phyloP scores from a whole-genome alignment of 2,329 filamentous ascomycete species.

The Sclerotinia glacialis region DNA sequence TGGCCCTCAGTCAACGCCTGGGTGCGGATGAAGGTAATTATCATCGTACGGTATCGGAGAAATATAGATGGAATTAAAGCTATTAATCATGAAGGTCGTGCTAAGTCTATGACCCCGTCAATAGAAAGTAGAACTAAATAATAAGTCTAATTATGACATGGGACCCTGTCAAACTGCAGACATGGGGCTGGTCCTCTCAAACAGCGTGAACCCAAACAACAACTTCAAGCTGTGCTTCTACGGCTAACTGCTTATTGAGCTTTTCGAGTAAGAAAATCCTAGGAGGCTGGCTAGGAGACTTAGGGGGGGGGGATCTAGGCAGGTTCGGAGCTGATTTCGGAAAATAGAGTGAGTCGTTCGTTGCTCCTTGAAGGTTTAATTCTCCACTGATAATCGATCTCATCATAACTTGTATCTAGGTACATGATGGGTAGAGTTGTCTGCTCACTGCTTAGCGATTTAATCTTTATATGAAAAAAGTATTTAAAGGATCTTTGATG shows the following conservation, averaged over 20 bases:
- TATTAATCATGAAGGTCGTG: constrained; percentile 8
- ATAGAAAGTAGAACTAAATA: background rate
- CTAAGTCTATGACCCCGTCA: constrained; percentile 12
- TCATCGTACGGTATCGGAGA: background rate
- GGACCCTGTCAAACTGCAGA: constrained; percentile 18
- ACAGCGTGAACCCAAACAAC: constrained; percentile 6
- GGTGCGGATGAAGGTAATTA: background rate
- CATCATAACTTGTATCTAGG: background rate
- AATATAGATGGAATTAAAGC: background rate
- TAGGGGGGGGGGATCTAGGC: too few species aligned
- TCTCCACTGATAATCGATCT: constrained; percentile 12
- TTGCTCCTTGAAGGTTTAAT: constrained; percentile 25
- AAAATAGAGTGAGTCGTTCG: constrained; percentile 24
- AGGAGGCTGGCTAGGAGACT: background rate
- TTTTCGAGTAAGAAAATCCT: background rate
- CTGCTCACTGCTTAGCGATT: background rate
- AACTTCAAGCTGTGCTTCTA: constrained; percentile 16
- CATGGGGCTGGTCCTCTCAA: background rate
- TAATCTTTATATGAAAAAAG: background rate
- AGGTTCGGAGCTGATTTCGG: constrained; percentile 26
- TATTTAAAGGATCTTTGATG: background rate
- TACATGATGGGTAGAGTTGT: background rate
- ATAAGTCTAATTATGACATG: constrained; percentile 15
- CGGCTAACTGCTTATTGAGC: constrained; percentile 7
- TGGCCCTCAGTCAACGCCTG: background rate